Conservation (phyloP, 495 filamentous ascomycete genomes). For the Talaromyces adpressus region DNA sequence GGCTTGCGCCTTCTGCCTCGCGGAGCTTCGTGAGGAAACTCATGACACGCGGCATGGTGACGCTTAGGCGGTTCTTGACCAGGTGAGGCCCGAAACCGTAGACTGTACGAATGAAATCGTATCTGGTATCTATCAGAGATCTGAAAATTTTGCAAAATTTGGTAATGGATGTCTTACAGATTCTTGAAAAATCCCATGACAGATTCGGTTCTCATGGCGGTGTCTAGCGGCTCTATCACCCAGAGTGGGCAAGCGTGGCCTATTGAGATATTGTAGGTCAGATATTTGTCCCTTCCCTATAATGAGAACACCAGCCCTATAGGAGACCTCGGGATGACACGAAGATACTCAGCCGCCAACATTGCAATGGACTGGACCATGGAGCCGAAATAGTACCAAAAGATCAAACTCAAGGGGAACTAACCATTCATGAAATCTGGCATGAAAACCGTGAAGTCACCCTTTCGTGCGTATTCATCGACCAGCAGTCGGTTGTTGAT, state of each 20-base stretch:
- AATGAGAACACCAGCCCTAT: background rate
- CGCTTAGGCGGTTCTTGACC: constrained; percentile 22
- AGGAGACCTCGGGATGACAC: background rate
- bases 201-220: background rate
- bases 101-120: constrained; percentile 12
- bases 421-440: constrained; percentile 56
- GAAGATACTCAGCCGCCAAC: background rate
- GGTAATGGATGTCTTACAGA: background rate
- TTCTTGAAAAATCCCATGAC: background rate
- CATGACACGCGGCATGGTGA: constrained; percentile 34
- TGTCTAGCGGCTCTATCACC: background rate
- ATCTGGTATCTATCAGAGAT: constrained; percentile 9
- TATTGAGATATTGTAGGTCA: background rate
- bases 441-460: constrained; percentile 42
- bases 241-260: background rate
- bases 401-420: constrained; percentile 8
- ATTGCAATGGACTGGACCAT: background rate
- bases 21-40: constrained; percentile 41
- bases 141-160: background rate
- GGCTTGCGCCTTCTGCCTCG: constrained; percentile 17
- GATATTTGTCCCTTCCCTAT: background rate
- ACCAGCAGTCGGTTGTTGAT: constrained; percentile 46
- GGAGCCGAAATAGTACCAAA: background rate
- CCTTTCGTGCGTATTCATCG: constrained; percentile 44
- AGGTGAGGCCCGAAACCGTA: constrained; percentile 27